phyloP scores from a whole-genome alignment of 371 early-diverging fungal species.

The Parasitella parasitica region DNA sequence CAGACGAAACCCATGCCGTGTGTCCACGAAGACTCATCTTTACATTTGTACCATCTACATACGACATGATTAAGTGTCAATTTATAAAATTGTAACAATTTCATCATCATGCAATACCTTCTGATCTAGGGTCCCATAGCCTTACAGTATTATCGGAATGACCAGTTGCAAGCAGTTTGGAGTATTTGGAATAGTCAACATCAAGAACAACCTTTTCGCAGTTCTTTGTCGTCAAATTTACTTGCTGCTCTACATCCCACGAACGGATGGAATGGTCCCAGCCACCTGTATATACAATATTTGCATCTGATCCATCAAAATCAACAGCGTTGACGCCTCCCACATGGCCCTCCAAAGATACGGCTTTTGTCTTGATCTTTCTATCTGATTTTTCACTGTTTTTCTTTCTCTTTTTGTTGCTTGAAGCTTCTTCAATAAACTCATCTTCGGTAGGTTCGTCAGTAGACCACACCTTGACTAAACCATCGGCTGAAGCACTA shows the following conservation, averaged over 20 bases:
- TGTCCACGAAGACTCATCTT: slow-evolving; percentile 80
- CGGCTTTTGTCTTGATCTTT: slow-evolving; percentile 51
- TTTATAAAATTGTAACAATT: too few relatives aligned
- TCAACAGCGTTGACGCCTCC: slow-evolving; percentile 78
- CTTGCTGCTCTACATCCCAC: slow-evolving; percentile 84
- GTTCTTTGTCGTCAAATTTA: slow-evolving; percentile 77
- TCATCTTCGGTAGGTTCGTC: slow-evolving; percentile 56
- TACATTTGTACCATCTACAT: slow-evolving; percentile 67
- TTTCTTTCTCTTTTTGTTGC: slow-evolving; percentile 52
- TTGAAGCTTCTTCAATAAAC: slow-evolving; percentile 42
- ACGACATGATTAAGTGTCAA: too few relatives aligned
- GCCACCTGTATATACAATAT: slow-evolving; percentile 81
- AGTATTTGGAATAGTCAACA: slow-evolving; percentile 68
- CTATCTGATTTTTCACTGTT: slow-evolving; percentile 49
- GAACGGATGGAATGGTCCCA: slow-evolving; percentile 91
- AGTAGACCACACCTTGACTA: slow-evolving; percentile 78
- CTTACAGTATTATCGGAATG: slow-evolving; percentile 81
- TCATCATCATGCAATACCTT: slow-evolving; percentile 40
- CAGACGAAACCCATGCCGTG: slow-evolving; percentile 77
- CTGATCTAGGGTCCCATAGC: slow-evolving; percentile 87
- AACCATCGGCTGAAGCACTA: slow-evolving; percentile 78
- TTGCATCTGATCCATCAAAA: slow-evolving; percentile 55
- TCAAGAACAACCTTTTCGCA: slow-evolving; percentile 85
- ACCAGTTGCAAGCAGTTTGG: slow-evolving; percentile 82
- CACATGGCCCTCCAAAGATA: slow-evolving; percentile 72